Evolutionary conservation across 2,329 filamentous ascomycete genomes (phyloP).

Genomic region (Colletotrichum echinochloae): DNA sequence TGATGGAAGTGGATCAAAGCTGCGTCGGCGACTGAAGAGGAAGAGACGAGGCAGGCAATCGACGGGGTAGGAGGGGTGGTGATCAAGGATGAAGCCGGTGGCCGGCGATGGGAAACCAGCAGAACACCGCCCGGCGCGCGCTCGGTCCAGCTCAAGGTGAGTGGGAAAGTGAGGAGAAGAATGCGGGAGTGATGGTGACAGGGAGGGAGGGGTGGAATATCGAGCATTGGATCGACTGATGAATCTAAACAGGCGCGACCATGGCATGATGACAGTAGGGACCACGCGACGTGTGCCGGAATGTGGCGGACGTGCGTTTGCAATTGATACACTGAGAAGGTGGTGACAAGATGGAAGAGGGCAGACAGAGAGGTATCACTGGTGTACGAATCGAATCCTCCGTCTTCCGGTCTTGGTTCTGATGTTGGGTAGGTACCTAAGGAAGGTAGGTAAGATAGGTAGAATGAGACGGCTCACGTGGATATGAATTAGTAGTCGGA

Average conservation of each 20-base stretch:
- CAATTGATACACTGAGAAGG: background rate
- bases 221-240: background rate
- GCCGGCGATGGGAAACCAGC: conserved; percentile 22
- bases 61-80: conserved; percentile 30
- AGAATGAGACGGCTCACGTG: conserved; percentile 5
- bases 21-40: conserved; percentile 25
- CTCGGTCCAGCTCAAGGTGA: conserved; percentile 33
- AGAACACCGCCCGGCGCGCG: conserved; percentile 26
- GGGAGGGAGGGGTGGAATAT: background rate
- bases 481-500: background rate
- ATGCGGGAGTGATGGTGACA: background rate
- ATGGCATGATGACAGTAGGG: background rate
- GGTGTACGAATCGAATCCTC: background rate
- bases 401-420: background rate
- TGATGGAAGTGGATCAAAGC: conserved; percentile 27
- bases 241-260: background rate
- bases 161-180: conserved; percentile 5
- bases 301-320: background rate
- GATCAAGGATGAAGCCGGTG: conserved; percentile 36
- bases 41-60: conserved; percentile 30
- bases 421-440: no score
- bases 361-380: background rate
- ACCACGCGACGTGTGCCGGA: background rate
- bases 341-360: background rate
- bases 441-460: no score